Evolutionary conservation across 345 rosid genomes (phyloP), one percentile per base, ranked within the genome.

Genomic region (Aquilaria malaccensis): DNA sequence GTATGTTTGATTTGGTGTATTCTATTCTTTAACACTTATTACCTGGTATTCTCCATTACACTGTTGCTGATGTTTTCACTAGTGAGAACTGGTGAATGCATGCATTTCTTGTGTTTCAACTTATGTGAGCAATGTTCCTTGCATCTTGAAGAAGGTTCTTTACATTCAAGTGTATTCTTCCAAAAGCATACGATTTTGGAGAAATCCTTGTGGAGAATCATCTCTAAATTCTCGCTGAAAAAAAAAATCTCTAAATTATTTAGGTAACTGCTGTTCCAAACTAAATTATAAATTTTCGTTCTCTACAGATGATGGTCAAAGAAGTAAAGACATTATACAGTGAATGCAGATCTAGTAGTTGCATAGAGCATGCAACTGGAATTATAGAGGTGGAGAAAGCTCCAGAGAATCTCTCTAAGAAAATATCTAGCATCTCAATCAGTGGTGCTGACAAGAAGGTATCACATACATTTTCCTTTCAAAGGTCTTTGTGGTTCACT

Each of bases 361-460:
- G 97, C 78, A 82, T 88, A 60, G 99, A 95, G 77, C 99, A 95
- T 77, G 99, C 99, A 11, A 67, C 72, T 0, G 95, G 95, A 57
- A 80, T 91, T 58, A 77, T 91, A 55, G 96, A 88, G 79, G 87
- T 70, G 59, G 85, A 76, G 77, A 88, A 77, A 79, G 96, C 80
- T 55, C 89, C 93, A 0, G 96, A 88, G 70, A 86, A 82, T 65
- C 85, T 95, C 33, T 86, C 96, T 2, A 83, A 81, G 65, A 79
- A 79, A 75, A 75, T 95, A 48, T 86, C 98, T 46, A 69, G 77
- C 13, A 77, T 95, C 60, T 91, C 99, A 53, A 61, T 95, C 67
- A 72, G 59, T 14, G 80, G 84, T 62, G 55, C 77, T 62, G 82
- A 75, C 64, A 77, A 84, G 74, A 82, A 78, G 96, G 99, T 95